A percentile compares a stretch with the other conserved stretches of the same genome.
These are phyloP conservation scores for Xylaria sp. DNA, from an alignment of 2,329 filamentous ascomycete species.

Conservation along the genomic window DNA sequence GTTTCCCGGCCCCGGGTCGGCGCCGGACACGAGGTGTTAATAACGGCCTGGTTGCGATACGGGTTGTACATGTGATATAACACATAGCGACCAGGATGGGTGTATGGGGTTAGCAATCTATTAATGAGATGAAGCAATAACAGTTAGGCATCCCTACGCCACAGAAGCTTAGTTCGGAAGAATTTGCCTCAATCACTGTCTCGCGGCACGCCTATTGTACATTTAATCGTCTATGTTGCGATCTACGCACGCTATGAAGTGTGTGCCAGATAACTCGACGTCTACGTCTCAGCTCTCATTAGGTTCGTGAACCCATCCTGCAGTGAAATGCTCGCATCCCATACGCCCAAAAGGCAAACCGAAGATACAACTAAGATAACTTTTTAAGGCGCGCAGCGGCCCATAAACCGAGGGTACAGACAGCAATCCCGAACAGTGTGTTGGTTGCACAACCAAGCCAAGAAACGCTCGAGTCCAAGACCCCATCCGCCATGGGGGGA, in stretches of 20 bases:
- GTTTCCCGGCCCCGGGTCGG: too few relatives aligned
- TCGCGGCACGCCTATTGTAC: slow-evolving; percentile 2
- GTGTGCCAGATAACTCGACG: neutral
- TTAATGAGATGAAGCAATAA: too few relatives aligned
- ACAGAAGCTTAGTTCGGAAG: too few relatives aligned
- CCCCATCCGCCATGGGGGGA: slow-evolving; percentile 94
- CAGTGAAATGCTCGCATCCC: neutral
- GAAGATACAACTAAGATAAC: neutral
- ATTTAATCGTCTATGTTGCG: slow-evolving; percentile 10
- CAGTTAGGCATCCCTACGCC: too few relatives aligned
- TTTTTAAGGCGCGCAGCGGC: slow-evolving; percentile 73
- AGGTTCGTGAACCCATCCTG: neutral
- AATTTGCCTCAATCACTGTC: too few relatives aligned
- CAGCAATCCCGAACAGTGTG: slow-evolving; percentile 70
- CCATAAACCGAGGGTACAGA: slow-evolving; percentile 82
- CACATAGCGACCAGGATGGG: too few relatives aligned
- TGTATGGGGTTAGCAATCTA: too few relatives aligned
- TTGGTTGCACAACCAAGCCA: slow-evolving; percentile 68
- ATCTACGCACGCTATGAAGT: slow-evolving; percentile 14
- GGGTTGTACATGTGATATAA: too few relatives aligned
- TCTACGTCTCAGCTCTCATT: neutral
- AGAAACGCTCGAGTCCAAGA: slow-evolving; percentile 83
- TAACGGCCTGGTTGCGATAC: too few relatives aligned
- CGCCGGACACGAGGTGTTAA: too few relatives aligned
- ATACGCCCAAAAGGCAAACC: neutral